A percentile compares a stretch with the other conserved stretches of the same genome.
Conservation (phyloP, 2,329 filamentous ascomycete species). For the Colletotrichum brevisporum region DNA sequence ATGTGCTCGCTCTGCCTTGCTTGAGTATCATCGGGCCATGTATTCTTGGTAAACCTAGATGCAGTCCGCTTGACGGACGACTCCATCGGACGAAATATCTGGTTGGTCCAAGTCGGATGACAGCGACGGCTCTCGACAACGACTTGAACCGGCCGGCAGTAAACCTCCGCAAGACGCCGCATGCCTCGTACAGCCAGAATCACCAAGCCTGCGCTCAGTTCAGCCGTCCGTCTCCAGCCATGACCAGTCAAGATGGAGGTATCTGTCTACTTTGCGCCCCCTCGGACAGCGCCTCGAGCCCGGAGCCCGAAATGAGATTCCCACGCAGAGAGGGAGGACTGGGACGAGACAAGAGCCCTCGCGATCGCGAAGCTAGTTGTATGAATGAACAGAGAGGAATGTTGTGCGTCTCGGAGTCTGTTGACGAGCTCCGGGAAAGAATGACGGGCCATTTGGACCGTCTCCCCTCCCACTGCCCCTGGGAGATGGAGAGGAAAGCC, state of each 20-base stretch:
- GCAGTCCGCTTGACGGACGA: slow-evolving; percentile 8
- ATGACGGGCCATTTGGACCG: neutral
- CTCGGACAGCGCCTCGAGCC: slow-evolving; percentile 13
- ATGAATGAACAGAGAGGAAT: slow-evolving; percentile 3
- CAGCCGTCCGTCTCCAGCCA: slow-evolving; percentile 3
- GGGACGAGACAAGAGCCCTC: slow-evolving; percentile 19
- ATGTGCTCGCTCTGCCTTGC: slow-evolving; percentile 9
- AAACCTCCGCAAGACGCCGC: no score
- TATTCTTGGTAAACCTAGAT: neutral
- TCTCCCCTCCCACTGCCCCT: slow-evolving; percentile 10
- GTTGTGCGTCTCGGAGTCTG: neutral
- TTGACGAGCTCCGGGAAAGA: slow-evolving; percentile 1
- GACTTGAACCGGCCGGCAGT: no score
- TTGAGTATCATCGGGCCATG: slow-evolving; percentile 2
- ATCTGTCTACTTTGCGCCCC: neutral
- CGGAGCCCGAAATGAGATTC: slow-evolving; percentile 13
- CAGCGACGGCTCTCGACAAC: neutral
- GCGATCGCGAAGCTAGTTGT: neutral
- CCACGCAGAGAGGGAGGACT: slow-evolving; percentile 12
- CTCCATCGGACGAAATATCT: slow-evolving; percentile 7
- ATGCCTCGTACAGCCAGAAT: no score
- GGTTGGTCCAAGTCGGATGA: neutral
- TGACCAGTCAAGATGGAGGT: neutral
- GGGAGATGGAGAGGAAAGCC: neutral
- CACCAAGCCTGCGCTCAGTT: neutral